A percentile compares a stretch with the other conserved stretches of the same genome.
These are phyloP conservation scores for Candida montana DNA, from an alignment of 805 yeast species.

Conservation along the genomic window DNA sequence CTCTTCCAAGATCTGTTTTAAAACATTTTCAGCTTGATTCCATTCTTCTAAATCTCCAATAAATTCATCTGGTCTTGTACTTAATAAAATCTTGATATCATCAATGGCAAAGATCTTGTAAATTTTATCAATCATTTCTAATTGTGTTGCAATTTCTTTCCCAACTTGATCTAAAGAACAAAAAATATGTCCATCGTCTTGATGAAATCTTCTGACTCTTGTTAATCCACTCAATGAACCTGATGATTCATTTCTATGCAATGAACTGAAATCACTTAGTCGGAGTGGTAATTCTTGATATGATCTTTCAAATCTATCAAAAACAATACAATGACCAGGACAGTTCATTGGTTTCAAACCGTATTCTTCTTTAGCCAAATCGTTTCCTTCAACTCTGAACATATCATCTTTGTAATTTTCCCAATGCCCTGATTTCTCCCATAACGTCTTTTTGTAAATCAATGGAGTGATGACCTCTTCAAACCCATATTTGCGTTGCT, in stretches of 20 bases:
- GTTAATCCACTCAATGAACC: slow-evolving; percentile 93
- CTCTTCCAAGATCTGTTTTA: slow-evolving; percentile 52
- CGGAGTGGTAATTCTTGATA: slow-evolving; percentile 84
- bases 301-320: slow-evolving; percentile 67
- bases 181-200: slow-evolving; percentile 97
- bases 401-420: slow-evolving; percentile 89
- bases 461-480: slow-evolving; percentile 91
- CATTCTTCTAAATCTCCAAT: slow-evolving; percentile 77
- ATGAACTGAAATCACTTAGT: slow-evolving; percentile 81
- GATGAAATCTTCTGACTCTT: slow-evolving; percentile 91
- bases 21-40: slow-evolving; percentile 72
- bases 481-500: slow-evolving; percentile 76
- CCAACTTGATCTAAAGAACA: slow-evolving; percentile 76
- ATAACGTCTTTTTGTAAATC: slow-evolving; percentile 72
- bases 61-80: slow-evolving; percentile 82
- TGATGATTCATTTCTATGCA: slow-evolving; percentile 91
- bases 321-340: slow-evolving; percentile 90
- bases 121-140: slow-evolving; percentile 68
- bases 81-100: slow-evolving; percentile 56
- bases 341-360: slow-evolving; percentile 95
- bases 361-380: slow-evolving; percentile 43
- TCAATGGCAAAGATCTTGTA: slow-evolving; percentile 50
- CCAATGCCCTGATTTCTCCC: slow-evolving; percentile 97
- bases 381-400: slow-evolving; percentile 74
- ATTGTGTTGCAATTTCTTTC: slow-evolving; percentile 64